Conservation (phyloP, 169 alveolate genomes). For the Cryptosporidium ryanae region DNA sequence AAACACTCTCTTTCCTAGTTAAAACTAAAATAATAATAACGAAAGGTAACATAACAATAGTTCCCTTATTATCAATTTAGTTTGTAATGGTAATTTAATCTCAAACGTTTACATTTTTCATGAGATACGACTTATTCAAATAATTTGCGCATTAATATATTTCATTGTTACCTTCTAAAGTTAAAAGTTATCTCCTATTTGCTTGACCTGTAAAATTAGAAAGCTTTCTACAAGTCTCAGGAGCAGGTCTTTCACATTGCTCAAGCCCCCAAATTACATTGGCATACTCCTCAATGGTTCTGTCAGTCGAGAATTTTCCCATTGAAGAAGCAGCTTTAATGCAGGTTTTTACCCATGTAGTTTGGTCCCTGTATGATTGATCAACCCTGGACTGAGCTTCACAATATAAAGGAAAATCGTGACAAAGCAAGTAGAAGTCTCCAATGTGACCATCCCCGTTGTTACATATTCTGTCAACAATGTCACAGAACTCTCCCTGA, state of each 20-base stretch:
- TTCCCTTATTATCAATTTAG: too few species aligned
- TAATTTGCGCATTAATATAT: too few species aligned
- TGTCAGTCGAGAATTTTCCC: slow-evolving; percentile 92
- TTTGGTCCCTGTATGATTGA: slow-evolving; percentile 84
- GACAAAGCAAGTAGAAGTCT: slow-evolving; percentile 86
- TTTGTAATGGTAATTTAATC: too few species aligned
- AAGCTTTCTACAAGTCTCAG: slow-evolving; percentile 53
- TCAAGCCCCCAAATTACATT: slow-evolving; percentile 86
- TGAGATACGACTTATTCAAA: too few species aligned
- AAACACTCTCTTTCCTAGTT: too few species aligned
- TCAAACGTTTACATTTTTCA: too few species aligned
- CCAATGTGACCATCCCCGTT: slow-evolving; percentile 83
- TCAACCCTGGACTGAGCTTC: slow-evolving; percentile 90
- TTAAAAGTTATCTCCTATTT: too few species aligned
- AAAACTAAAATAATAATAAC: too few species aligned
- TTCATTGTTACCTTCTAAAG: too few species aligned
- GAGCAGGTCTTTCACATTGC: slow-evolving; percentile 74
- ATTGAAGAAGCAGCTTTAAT: slow-evolving; percentile 86
- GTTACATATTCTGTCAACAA: slow-evolving; percentile 79
- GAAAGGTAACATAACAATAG: too few species aligned
- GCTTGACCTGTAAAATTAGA: slow-evolving; percentile 29
- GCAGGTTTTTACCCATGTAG: slow-evolving; percentile 87
- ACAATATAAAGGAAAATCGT: slow-evolving; percentile 88
- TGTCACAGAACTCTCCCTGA: slow-evolving; percentile 76
- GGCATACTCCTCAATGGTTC: slow-evolving; percentile 90